These are phyloP conservation scores for Sporisorium scitamineum DNA, from an alignment of 1,284 basidiomycete species.

Conservation along the genomic window DNA sequence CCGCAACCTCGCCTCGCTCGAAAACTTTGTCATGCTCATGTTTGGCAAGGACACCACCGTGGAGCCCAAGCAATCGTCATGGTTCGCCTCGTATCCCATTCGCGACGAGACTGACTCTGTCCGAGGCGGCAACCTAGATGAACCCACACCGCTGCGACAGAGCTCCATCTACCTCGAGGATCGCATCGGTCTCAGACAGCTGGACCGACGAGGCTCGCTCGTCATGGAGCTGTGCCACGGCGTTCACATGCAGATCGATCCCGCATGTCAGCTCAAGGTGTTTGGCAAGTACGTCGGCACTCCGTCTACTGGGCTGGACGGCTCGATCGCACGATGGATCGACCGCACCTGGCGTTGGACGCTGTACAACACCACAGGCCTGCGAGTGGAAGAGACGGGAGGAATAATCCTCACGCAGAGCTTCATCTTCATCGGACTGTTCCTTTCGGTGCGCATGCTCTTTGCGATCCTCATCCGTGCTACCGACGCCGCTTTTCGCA, in stretches of 20 bases:
- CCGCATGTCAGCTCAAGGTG: constrained; percentile 61
- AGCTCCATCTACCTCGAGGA: constrained; percentile 86
- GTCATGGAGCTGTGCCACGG: constrained; percentile 63
- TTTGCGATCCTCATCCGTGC: constrained; percentile 17
- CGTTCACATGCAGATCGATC: constrained; percentile 64
- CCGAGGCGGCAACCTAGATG: constrained; percentile 10
- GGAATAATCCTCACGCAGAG: constrained; percentile 34
- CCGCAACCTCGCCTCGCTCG: constrained; percentile 56
- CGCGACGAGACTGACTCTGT: constrained; percentile 36
- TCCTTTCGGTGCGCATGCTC: constrained; percentile 18
- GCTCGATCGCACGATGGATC: constrained; percentile 22
- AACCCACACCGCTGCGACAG: constrained; percentile 76
- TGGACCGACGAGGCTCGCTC: constrained; percentile 78
- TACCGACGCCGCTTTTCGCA: constrained; percentile 7
- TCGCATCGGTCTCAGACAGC: constrained; percentile 83
- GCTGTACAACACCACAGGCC: constrained; percentile 44
- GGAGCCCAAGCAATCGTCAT: constrained; percentile 61
- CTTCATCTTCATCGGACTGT: constrained; percentile 23
- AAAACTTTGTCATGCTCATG: constrained; percentile 68
- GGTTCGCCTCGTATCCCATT: constrained; percentile 63
- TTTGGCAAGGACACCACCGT: constrained; percentile 66
- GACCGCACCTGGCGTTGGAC: constrained; percentile 44
- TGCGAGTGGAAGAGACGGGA: constrained; percentile 41
- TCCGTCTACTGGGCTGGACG: constrained; percentile 23
- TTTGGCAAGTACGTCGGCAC: constrained; percentile 64